Evolutionary conservation across 2,329 filamentous ascomycete species (phyloP), one percentile per base, ranked within the genome.

Genomic region (Aureobasidium sp.): DNA sequence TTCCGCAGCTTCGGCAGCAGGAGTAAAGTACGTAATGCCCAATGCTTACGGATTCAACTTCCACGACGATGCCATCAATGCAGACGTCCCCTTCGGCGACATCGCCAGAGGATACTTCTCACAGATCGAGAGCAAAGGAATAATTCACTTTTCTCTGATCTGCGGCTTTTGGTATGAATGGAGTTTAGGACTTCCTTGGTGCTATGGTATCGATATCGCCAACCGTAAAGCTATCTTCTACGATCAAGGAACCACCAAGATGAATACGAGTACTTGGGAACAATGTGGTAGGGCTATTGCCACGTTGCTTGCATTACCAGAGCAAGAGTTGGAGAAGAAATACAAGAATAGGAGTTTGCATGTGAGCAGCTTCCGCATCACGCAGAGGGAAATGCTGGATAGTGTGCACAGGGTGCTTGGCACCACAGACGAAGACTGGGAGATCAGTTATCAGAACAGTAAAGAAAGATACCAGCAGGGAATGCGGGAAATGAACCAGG

Each of bases 391-490:
- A 13, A 72, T 78, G 67, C 69, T 77, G 26, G 71, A 70, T 8
- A 67, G 72, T 1, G 61, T 73, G 1, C 68, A 70, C 51, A 69
- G 70, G 8, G 73, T 71, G 0, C 75, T 74, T 1, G 67, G 68
- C 2, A 74, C 74, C 0, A 65, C 57, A 1, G 70, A 73, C 44
- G 60, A 53, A 2, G 75, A 78, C 27, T 78, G 75, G 76, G 70
- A 62, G 1, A 69, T 76, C 6, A 63, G 27, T 0, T 65, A 68
- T 36, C 68, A 69, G 32, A 48, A 59, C 0, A 51, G 65, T 0
- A 67, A 69, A 62, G 71, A 81, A 68, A 77, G 84, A 32, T 83
- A 78, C 64, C 70, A 75, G 61, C 75, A 80, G 1, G 84, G 78
- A 0, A 65, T 77, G 63, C 76, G 76, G 59, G 67, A 71, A 36